These are phyloP conservation scores for Naganishia antarctica DNA, from an alignment of 768 basidiomycete genomes.

Conservation along the genomic window DNA sequence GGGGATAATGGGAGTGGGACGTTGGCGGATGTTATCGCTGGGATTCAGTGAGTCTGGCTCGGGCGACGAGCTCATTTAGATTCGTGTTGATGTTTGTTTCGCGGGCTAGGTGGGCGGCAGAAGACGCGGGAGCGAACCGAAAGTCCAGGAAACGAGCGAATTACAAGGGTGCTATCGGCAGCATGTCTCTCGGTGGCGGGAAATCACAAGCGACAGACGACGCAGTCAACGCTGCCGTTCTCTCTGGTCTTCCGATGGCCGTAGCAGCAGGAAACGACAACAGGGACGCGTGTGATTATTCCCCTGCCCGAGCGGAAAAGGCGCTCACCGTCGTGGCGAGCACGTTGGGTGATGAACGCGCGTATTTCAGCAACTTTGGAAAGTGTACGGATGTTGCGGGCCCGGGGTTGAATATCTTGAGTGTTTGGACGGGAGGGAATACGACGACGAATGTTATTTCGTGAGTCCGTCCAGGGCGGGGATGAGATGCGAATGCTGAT, in stretches of 20 bases:
- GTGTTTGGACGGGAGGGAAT: slow-evolving; percentile 69
- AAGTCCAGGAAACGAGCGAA: slow-evolving; percentile 70
- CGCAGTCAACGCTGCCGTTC: slow-evolving; percentile 78
- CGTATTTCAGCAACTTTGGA: slow-evolving; percentile 80
- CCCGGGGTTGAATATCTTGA: slow-evolving; percentile 83
- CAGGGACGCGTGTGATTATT: slow-evolving; percentile 84
- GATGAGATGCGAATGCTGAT: slow-evolving; percentile 13
- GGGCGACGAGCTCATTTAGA: too few species aligned
- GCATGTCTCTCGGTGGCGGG: slow-evolving; percentile 96
- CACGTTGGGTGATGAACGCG: slow-evolving; percentile 51
- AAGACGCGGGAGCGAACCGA: slow-evolving; percentile 55
- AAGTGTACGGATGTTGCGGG: slow-evolving; percentile 87
- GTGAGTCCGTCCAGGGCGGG: neutral
- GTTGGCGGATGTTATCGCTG: slow-evolving; percentile 88
- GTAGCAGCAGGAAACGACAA: slow-evolving; percentile 88
- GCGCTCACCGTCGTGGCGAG: slow-evolving; percentile 90
- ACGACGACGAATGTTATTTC: slow-evolving; percentile 66
- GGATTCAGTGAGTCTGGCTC: too few species aligned
- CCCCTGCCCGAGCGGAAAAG: slow-evolving; percentile 80
- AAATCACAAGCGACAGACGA: slow-evolving; percentile 79
- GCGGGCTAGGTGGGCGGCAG: slow-evolving; percentile 59
- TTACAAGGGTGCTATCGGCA: slow-evolving; percentile 71
- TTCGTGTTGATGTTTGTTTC: too few species aligned
- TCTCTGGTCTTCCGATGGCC: slow-evolving; percentile 83
- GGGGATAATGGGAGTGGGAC: slow-evolving; percentile 90